Evolutionary conservation across 2,329 filamentous ascomycete genomes (phyloP).

Genomic region (Fusarium acutatum): DNA sequence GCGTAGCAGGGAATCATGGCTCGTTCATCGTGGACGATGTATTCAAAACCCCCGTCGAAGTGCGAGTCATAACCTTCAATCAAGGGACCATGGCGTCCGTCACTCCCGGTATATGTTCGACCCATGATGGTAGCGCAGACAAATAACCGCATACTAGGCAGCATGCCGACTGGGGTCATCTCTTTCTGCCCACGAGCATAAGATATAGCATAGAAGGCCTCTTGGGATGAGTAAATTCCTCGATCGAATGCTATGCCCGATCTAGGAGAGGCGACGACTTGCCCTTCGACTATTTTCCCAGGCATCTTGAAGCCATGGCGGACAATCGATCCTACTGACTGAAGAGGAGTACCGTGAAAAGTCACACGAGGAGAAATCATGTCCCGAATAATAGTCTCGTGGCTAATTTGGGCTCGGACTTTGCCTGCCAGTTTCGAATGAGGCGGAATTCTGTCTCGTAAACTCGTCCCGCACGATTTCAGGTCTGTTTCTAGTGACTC

Average conservation of each 20-base stretch:
- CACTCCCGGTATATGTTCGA: constrained; percentile 30
- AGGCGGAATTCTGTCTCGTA: constrained; percentile 15
- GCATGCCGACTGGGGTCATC: constrained; percentile 42
- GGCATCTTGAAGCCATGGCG: constrained; percentile 54
- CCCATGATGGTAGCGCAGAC: constrained; percentile 59
- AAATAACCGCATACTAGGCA: constrained; percentile 52
- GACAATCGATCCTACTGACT: constrained; percentile 52
- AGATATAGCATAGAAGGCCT: constrained; percentile 48
- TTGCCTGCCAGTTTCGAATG: constrained; percentile 18
- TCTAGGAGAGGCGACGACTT: constrained; percentile 20
- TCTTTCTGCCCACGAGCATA: constrained; percentile 46
- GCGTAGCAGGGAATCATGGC: constrained; percentile 57
- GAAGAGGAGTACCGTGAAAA: constrained; percentile 51
- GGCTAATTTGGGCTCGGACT: background rate
- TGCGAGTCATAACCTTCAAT: constrained; percentile 48
- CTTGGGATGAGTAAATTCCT: constrained; percentile 56
- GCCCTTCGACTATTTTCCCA: constrained; percentile 31
- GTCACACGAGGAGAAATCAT: constrained; percentile 48
- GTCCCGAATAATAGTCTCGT: constrained; percentile 48
- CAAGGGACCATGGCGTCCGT: constrained; percentile 28
- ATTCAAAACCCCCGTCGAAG: constrained; percentile 50
- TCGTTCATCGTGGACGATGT: constrained; percentile 53
- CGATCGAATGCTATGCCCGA: constrained; percentile 50
- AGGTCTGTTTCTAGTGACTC: constrained; percentile 40
- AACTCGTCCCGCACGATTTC: background rate